Percentiles rank a stretch among this genome's conserved stretches.
These are phyloP conservation scores for Podospora tetraspora DNA, from an alignment of 495 filamentous ascomycete genomes.

Conservation along the genomic window DNA sequence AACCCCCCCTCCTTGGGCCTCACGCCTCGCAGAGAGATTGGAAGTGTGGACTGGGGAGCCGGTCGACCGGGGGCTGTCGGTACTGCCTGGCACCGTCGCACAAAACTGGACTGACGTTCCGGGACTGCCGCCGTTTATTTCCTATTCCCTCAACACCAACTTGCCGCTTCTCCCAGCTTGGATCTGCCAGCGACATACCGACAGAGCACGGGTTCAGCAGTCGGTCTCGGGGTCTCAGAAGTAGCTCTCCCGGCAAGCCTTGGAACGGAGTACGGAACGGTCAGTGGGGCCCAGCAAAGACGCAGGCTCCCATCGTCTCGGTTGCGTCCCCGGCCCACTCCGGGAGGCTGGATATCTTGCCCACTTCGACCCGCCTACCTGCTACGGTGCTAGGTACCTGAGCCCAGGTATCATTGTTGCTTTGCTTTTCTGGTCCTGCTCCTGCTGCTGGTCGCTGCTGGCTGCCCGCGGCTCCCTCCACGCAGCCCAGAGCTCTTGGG, in stretches of 20 bases:
- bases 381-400: neutral
- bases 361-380: neutral
- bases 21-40: neutral
- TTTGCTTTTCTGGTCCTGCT: neutral
- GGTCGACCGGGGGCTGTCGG: neutral
- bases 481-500: constrained; percentile 23
- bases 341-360: constrained; percentile 1
- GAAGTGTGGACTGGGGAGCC: neutral
- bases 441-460: neutral
- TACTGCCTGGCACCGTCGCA: neutral
- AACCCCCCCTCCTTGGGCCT: neutral
- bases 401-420: neutral
- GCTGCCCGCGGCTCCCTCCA: neutral
- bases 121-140: neutral
- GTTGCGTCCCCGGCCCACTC: constrained; percentile 19
- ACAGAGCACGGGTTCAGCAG: neutral
- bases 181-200: neutral
- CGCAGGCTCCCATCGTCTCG: constrained; percentile 20
- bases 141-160: neutral
- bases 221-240: neutral
- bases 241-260: neutral
- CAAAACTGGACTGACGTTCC: neutral
- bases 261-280: constrained; percentile 3
- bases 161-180: neutral
- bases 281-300: constrained; percentile 1